Conservation (phyloP, 805 yeast genomes). For the Diddensiella caesifluorescens region DNA sequence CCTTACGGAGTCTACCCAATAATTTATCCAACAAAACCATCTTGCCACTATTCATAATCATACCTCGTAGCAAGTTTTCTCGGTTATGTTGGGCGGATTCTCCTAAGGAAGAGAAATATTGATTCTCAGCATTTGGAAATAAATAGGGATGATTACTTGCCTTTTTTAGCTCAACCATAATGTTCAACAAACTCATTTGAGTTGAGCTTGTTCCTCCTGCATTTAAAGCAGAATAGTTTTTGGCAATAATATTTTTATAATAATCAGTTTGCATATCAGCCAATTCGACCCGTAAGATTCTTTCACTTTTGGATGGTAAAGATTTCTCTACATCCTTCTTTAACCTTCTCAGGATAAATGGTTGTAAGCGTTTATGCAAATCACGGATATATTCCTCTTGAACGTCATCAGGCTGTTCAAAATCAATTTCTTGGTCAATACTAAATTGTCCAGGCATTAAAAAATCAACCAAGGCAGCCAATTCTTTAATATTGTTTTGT, state of each 20-base stretch:
- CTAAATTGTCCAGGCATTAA: slow-evolving; percentile 90
- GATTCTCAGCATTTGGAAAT: slow-evolving; percentile 87
- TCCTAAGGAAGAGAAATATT: slow-evolving; percentile 48
- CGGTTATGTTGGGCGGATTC: slow-evolving; percentile 45
- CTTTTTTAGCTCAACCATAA: slow-evolving; percentile 93
- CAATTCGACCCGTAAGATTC: slow-evolving; percentile 89
- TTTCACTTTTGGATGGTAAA: slow-evolving; percentile 90
- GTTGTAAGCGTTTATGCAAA: slow-evolving; percentile 78
- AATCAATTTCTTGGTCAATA: slow-evolving; percentile 93
- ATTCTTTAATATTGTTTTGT: slow-evolving; percentile 90
- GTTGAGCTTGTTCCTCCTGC: slow-evolving; percentile 69
- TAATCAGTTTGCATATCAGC: slow-evolving; percentile 94
- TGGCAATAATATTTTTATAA: slow-evolving; percentile 87
- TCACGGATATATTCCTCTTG: slow-evolving; percentile 87
- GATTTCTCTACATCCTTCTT: slow-evolving; percentile 98
- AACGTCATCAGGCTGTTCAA: slow-evolving; percentile 78
- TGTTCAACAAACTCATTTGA: slow-evolving; percentile 81
- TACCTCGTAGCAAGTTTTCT: slow-evolving; percentile 78
- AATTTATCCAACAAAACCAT: slow-evolving; percentile 94
- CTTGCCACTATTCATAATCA: slow-evolving; percentile 96
- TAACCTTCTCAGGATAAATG: slow-evolving; percentile 85
- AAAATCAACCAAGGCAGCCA: slow-evolving; percentile 91
- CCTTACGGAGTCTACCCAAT: slow-evolving; percentile 74
- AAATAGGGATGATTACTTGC: slow-evolving; percentile 96
- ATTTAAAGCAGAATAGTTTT: slow-evolving; percentile 85